These are phyloP conservation scores for Venturia aucupariae DNA, from an alignment of 2,329 filamentous ascomycete species.

Conservation along the genomic window DNA sequence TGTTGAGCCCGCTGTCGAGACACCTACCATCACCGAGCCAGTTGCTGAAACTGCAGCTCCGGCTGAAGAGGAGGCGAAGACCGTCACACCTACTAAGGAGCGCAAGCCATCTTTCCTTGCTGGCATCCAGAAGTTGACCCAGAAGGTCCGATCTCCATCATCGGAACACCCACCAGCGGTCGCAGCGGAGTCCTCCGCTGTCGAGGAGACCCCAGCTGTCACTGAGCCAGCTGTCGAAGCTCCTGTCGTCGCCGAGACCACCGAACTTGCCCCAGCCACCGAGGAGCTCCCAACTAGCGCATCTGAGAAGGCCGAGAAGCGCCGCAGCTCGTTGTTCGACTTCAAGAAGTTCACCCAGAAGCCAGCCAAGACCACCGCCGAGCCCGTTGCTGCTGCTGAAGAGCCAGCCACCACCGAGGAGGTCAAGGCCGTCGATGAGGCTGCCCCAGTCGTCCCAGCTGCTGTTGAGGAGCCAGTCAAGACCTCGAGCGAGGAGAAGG, in stretches of 20 bases:
- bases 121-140: conserved; percentile 10
- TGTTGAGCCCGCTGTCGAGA: conserved; percentile 10
- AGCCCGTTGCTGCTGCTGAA: conserved; percentile 10
- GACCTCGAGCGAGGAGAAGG: conserved; percentile 17
- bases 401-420: conserved; percentile 25
- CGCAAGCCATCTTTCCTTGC: conserved; percentile 12
- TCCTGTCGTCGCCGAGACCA: conserved; percentile 5
- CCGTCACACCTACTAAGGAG: conserved; percentile 10
- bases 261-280: not conserved
- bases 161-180: conserved; percentile 21
- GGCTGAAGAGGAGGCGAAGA: not conserved
- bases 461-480: conserved; percentile 18
- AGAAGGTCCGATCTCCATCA: conserved; percentile 14
- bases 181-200: conserved; percentile 27
- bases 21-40: conserved; percentile 12
- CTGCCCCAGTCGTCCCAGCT: conserved; percentile 18
- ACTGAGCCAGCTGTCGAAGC: conserved; percentile 24
- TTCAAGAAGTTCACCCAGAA: conserved; percentile 11
- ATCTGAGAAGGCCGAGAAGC: conserved; percentile 14
- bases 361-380: conserved; percentile 6
- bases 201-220: conserved; percentile 33
- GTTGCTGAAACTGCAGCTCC: conserved; percentile 10
- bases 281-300: not conserved
- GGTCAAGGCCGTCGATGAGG: conserved; percentile 15
- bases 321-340: conserved; percentile 17